Base-by-base conservation (phyloP, 352 stramenopile species). In the Globisporangium yorkense region DNA sequence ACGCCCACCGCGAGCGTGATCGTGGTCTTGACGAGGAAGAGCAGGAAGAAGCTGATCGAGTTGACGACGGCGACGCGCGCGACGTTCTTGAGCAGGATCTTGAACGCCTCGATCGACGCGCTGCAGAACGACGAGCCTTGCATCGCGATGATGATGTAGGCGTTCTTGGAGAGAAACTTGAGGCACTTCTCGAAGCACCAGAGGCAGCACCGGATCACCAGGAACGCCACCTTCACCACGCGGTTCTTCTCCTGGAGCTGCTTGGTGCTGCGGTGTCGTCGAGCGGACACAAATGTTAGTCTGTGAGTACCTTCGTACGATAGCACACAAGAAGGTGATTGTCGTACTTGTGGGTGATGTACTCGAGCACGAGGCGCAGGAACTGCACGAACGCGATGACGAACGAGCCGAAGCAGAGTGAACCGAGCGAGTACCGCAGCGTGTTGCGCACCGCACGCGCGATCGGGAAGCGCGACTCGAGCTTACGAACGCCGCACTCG, bases 101-200 rank as follows among this genome's bases (percentile, higher is more conserved):
- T 94, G 60, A 96, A 94, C 13, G 94, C 94, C 49, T 96, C 77
- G 54, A 96, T 85, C n/a, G 95, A 96, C 0, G 94, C 90, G 13
- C 79, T 67, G 66, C 86, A 96, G 60, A 96, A 96, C 7, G 76
- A 89, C 49, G 62, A 72, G n/a, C 84, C 80, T 29, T 84, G 74
- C 68, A 90, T 90, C 21, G 84, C 85, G 60, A 96, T 84, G 41
- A 94, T 54, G 48, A 98, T 97, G 71, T 97, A 98, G 15, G 90
- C 88, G 77, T 99, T 99, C 67, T 96, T 97, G 67, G 96, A 98
- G 33, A 99, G 70, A 63, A 99, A 99, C 65, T 98, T 97, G 67
- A 99, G 88, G 62, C 92, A 97, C 62, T 97, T 98, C 54, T 96
- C 84, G 49, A 96, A 87, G 72, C 95, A 99, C 84, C 91, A 98